phyloP scores from a whole-genome alignment of 2,329 filamentous ascomycete species.

The Ophiobolus disseminans region DNA sequence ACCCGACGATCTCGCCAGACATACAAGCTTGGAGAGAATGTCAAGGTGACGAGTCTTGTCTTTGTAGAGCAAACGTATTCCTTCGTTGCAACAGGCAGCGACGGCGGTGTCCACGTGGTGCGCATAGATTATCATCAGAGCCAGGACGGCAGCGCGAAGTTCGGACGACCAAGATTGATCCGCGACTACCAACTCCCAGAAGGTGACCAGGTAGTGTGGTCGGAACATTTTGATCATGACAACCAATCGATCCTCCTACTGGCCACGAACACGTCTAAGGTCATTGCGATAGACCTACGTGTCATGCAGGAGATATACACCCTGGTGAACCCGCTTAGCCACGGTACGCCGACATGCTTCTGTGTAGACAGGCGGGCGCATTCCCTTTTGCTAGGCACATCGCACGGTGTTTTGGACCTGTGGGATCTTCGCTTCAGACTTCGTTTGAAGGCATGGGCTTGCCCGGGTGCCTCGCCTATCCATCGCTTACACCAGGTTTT shows the following conservation, averaged over 20 bases:
- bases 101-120: slow-evolving; percentile 83
- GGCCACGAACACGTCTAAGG: slow-evolving; percentile 83
- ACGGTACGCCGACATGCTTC: slow-evolving; percentile 91
- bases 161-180: slow-evolving; percentile 77
- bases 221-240: slow-evolving; percentile 88
- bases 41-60: slow-evolving; percentile 79
- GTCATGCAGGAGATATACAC: slow-evolving; percentile 83
- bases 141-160: slow-evolving; percentile 66
- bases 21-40: slow-evolving; percentile 74
- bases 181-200: slow-evolving; percentile 75
- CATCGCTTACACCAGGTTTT: slow-evolving; percentile 68
- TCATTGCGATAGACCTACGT: slow-evolving; percentile 84
- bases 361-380: slow-evolving; percentile 84
- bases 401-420: slow-evolving; percentile 88
- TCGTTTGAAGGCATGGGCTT: slow-evolving; percentile 84
- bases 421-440: slow-evolving; percentile 98
- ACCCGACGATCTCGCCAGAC: slow-evolving; percentile 86
- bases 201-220: slow-evolving; percentile 84
- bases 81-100: slow-evolving; percentile 87
- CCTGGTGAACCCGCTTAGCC: slow-evolving; percentile 86
- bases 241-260: slow-evolving; percentile 82
- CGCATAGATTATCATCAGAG: slow-evolving; percentile 73
- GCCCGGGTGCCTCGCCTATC: slow-evolving; percentile 80
- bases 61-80: slow-evolving; percentile 95
- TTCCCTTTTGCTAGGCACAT: slow-evolving; percentile 91